These are phyloP conservation scores for Candida sp. DNA, from an alignment of 1,139 yeast species.

Conservation along the genomic window DNA sequence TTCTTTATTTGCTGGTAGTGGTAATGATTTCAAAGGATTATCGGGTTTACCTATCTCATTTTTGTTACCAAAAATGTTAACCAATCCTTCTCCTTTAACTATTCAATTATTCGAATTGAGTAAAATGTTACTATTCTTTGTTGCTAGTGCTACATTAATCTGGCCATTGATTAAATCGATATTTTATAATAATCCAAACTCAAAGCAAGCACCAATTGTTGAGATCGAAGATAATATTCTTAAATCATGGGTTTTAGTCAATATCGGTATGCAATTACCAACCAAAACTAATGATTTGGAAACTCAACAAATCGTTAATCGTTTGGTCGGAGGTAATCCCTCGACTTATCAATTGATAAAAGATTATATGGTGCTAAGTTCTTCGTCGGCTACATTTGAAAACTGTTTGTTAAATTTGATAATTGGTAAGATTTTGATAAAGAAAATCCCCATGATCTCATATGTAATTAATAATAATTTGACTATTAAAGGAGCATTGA, in stretches of 20 bases:
- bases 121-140: constrained; percentile 22
- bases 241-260: constrained; percentile 23
- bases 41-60: constrained; percentile 30
- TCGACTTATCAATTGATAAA: constrained; percentile 15
- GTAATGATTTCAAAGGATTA: constrained; percentile 38
- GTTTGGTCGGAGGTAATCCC: constrained; percentile 21
- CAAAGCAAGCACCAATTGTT: constrained; percentile 2
- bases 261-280: constrained; percentile 30
- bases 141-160: constrained; percentile 21
- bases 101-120: constrained; percentile 25
- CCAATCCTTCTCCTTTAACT: constrained; percentile 21
- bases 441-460: constrained; percentile 17
- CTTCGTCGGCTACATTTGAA: constrained; percentile 36
- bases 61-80: constrained; percentile 21
- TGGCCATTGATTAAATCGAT: constrained; percentile 17
- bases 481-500: constrained; percentile 23
- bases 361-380: constrained; percentile 27
- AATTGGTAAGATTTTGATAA: constrained; percentile 24
- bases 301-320: constrained; percentile 16
- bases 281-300: constrained; percentile 13
- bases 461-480: constrained; percentile 22
- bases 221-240: constrained; percentile 2
- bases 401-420: constrained; percentile 30
- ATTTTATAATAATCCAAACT: neutral
- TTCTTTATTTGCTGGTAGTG: constrained; percentile 34